Percentiles rank a stretch among this genome's conserved stretches.
Conservation (phyloP, 2,329 filamentous ascomycete species). For the Cadophora luteo-olivacea region DNA sequence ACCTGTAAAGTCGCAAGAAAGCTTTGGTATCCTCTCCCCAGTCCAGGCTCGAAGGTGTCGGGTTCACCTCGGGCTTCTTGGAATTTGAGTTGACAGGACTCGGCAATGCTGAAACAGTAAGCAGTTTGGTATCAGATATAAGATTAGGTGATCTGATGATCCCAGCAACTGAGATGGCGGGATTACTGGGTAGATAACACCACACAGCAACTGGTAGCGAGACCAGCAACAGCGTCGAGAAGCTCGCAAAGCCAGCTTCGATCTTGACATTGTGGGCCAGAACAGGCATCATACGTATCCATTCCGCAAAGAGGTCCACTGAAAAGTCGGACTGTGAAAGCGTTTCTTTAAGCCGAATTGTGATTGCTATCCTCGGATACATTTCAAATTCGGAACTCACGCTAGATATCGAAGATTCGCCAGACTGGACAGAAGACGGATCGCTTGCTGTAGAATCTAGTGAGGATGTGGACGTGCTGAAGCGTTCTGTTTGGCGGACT, state of each 20-base stretch:
- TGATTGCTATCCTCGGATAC: neutral
- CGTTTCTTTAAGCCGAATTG: neutral
- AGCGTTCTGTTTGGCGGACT: neutral
- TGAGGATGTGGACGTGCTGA: neutral
- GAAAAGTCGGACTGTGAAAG: neutral
- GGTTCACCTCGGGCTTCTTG: neutral
- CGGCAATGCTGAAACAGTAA: neutral
- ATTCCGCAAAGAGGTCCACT: neutral
- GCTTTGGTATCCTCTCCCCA: conserved; percentile 5
- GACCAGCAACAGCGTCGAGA: neutral
- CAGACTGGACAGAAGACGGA: neutral
- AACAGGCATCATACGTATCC: neutral
- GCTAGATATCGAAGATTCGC: neutral
- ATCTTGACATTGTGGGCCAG: neutral
- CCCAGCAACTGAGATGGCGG: neutral
- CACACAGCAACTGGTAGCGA: neutral
- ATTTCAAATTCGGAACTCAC: neutral
- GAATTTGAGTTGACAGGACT: neutral
- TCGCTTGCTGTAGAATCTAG: neutral
- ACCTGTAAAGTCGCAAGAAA: neutral
- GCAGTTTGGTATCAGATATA: neutral
- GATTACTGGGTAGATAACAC: neutral
- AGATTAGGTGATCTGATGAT: conserved; percentile 7
- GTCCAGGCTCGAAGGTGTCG: neutral
- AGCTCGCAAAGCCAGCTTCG: neutral